Evolutionary conservation across 1,284 basidiomycete genomes (phyloP).

Genomic region (Malassezia furfur): DNA sequence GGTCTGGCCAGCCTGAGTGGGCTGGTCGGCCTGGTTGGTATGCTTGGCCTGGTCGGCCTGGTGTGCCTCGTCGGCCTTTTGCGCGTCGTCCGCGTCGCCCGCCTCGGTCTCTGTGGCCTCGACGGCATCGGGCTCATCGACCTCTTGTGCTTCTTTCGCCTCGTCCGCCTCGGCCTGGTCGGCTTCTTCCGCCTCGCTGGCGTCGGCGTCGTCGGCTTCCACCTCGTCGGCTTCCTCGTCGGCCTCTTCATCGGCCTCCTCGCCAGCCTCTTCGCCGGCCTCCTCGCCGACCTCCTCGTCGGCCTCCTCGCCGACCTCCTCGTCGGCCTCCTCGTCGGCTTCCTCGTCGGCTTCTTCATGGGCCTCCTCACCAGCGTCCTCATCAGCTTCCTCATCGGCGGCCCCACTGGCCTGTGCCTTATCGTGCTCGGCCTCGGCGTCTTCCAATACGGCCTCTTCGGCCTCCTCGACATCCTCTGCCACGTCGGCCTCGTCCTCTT

Average conservation of each 20-base stretch:
- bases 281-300: background rate
- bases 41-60: no score
- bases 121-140: background rate
- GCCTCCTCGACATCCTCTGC: background rate
- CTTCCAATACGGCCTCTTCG: no score
- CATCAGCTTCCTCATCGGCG: no score
- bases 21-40: no score
- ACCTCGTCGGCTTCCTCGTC: no score
- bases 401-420: no score
- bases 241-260: no score
- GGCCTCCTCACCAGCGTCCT: no score
- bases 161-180: background rate
- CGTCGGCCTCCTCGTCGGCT: background rate
- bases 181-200: background rate
- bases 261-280: background rate
- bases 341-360: background rate
- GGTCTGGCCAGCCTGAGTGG: no score
- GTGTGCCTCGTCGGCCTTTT: background rate
- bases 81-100: background rate
- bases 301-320: constrained; percentile 1
- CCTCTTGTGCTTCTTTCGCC: constrained; percentile 1
- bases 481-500: background rate
- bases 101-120: constrained; percentile 9
- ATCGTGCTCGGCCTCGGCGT: no score
- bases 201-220: no score